Evolutionary conservation across 257 asterid genomes (phyloP).

Genomic region (Scutellaria minor): DNA sequence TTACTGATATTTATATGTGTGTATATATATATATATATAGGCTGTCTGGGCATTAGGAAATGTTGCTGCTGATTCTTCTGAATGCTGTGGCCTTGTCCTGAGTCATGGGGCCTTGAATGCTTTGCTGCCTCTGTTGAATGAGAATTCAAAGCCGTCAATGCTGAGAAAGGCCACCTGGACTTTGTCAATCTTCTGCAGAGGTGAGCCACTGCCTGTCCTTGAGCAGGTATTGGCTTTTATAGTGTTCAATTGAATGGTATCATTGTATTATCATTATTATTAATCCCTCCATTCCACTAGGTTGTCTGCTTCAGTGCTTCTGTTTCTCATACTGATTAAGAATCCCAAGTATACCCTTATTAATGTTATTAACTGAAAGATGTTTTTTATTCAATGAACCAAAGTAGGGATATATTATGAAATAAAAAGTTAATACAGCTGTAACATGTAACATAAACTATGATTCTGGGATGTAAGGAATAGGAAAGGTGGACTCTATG

Average conservation of each 20-base stretch:
- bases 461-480: too few species aligned
- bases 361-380: too few species aligned
- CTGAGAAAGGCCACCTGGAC: conserved; percentile 98
- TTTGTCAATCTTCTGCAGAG: conserved; percentile 90
- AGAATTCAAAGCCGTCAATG: conserved; percentile 84
- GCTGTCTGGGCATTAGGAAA: conserved; percentile 99
- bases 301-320: too few species aligned
- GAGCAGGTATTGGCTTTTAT: conserved; percentile 58
- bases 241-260: neutral
- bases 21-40: conserved; percentile 35
- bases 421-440: too few species aligned
- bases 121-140: conserved; percentile 80
- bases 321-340: too few species aligned
- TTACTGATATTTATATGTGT: neutral
- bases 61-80: conserved; percentile 94
- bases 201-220: conserved; percentile 94
- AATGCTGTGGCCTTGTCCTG: conserved; percentile 93
- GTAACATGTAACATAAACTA: too few species aligned
- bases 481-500: too few species aligned
- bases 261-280: neutral
- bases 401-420: too few species aligned
- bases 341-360: too few species aligned
- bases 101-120: conserved; percentile 80
- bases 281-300: too few species aligned
- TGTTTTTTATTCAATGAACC: too few species aligned